Evolutionary conservation across 768 basidiomycete species (phyloP).

Genomic region (Lactarius hatsudake): DNA sequence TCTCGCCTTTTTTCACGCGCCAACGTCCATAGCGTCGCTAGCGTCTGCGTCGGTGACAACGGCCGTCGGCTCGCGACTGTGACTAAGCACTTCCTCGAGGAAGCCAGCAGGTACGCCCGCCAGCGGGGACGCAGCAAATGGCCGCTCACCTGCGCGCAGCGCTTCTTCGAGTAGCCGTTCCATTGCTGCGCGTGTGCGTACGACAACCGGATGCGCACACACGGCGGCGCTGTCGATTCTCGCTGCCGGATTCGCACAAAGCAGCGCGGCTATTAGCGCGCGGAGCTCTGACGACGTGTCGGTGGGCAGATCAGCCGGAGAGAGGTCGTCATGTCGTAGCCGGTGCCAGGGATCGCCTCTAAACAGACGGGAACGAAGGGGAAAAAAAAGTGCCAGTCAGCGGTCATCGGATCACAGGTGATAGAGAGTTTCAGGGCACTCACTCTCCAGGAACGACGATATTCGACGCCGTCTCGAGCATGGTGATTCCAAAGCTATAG

Average conservation of each 20-base stretch:
- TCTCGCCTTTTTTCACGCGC: conserved; percentile 21
- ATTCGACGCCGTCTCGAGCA: conserved; percentile 93
- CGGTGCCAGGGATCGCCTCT: conserved; percentile 95
- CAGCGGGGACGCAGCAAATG: conserved; percentile 62
- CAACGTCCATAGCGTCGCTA: conserved; percentile 32
- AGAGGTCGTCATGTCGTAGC: conserved; percentile 87
- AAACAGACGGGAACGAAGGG: conserved; percentile 11
- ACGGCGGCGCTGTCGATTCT: conserved; percentile 60
- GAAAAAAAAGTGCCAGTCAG: not conserved
- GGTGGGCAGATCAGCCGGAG: conserved; percentile 65
- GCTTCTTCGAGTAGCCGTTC: conserved; percentile 42
- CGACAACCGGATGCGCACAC: conserved; percentile 59
- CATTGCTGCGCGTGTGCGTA: conserved; percentile 63
- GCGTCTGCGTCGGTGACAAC: conserved; percentile 9
- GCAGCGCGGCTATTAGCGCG: conserved; percentile 69
- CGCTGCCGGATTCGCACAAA: conserved; percentile 63
- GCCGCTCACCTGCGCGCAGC: conserved; percentile 36
- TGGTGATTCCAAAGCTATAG: conserved; percentile 86
- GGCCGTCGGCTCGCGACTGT: not conserved
- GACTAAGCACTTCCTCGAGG: conserved; percentile 56
- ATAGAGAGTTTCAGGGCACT: conserved; percentile 38
- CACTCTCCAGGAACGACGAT: conserved; percentile 96
- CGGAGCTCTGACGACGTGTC: conserved; percentile 60
- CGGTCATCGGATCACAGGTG: not conserved
- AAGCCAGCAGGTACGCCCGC: conserved; percentile 60